Conservation (phyloP, 805 yeast species). For the Myxozyma sirexii region DNA sequence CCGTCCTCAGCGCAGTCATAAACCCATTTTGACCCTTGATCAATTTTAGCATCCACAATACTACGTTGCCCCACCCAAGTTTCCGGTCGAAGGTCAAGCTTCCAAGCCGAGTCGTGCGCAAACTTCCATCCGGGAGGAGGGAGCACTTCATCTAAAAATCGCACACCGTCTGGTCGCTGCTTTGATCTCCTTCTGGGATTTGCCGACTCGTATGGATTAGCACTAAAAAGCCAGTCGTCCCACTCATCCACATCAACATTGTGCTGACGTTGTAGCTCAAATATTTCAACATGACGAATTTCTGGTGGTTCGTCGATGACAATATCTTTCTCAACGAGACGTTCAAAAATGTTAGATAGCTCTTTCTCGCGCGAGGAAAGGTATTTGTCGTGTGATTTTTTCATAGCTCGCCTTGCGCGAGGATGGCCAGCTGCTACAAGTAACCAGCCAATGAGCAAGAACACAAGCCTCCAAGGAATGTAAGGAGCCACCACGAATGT, state of each 20-base stretch:
- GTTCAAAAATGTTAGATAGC: constrained; percentile 43
- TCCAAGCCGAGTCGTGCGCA: constrained; percentile 63
- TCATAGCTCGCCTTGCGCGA: constrained; percentile 17
- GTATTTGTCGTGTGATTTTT: constrained; percentile 16
- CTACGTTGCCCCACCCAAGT: constrained; percentile 57
- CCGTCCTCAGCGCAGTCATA: constrained; percentile 39
- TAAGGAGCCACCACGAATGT: constrained; percentile 44
- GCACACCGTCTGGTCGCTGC: constrained; percentile 68
- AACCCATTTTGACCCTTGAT: constrained; percentile 44
- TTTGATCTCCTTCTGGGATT: constrained; percentile 52
- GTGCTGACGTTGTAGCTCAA: constrained; percentile 71
- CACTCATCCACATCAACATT: constrained; percentile 58
- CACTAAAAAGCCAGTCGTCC: constrained; percentile 62
- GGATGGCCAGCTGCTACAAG: constrained; percentile 32
- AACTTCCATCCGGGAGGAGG: constrained; percentile 80
- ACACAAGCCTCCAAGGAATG: constrained; percentile 33
- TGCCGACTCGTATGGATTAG: constrained; percentile 54
- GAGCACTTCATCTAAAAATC: constrained; percentile 54
- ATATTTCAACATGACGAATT: constrained; percentile 67
- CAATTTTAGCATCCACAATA: constrained; percentile 39
- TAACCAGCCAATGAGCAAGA: constrained; percentile 32
- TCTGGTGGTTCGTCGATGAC: constrained; percentile 69
- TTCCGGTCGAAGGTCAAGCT: constrained; percentile 56
- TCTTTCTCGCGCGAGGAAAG: constrained; percentile 40
- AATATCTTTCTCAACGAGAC: constrained; percentile 53